A percentile compares a stretch with the other conserved stretches of the same genome.
Conservation (phyloP, 2,329 filamentous ascomycete genomes). For the Davidsoniella eucalypti region DNA sequence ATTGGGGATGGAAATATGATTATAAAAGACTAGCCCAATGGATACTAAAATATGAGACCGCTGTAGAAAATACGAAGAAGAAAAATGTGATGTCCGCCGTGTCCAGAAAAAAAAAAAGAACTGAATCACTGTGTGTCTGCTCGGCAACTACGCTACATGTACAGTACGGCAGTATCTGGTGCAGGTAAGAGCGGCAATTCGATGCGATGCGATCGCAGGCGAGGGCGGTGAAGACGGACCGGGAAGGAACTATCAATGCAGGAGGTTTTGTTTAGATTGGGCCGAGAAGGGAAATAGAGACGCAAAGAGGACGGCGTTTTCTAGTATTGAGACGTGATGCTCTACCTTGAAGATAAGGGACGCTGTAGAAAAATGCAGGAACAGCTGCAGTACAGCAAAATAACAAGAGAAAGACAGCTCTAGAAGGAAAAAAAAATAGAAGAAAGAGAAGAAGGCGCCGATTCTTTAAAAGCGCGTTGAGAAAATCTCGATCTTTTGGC, state of each 20-base stretch:
- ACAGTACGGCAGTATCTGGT: background rate
- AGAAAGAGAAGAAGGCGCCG: background rate
- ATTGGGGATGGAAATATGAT: background rate
- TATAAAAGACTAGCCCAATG: background rate
- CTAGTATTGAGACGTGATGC: no score
- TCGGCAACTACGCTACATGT: background rate
- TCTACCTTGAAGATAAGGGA: no score
- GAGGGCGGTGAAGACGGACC: background rate
- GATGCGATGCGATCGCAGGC: background rate
- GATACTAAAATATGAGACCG: no score
- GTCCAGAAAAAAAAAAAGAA: background rate
- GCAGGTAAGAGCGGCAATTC: background rate
- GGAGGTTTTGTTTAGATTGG: background rate
- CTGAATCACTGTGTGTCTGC: background rate
- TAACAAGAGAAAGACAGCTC: no score
- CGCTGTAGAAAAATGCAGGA: background rate
- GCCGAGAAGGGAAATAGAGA: no score
- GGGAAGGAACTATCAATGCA: background rate
- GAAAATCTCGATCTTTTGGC: no score
- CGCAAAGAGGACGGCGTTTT: no score
- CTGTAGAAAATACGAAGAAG: background rate
- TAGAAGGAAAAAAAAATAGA: background rate
- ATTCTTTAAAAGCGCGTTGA: no score
- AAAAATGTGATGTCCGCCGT: background rate
- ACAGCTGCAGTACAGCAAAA: background rate